A percentile compares a stretch with the other conserved stretches of the same genome.
These are phyloP conservation scores for Podila minutissima DNA, from an alignment of 192 early-diverging fungal genomes.

Conservation along the genomic window DNA sequence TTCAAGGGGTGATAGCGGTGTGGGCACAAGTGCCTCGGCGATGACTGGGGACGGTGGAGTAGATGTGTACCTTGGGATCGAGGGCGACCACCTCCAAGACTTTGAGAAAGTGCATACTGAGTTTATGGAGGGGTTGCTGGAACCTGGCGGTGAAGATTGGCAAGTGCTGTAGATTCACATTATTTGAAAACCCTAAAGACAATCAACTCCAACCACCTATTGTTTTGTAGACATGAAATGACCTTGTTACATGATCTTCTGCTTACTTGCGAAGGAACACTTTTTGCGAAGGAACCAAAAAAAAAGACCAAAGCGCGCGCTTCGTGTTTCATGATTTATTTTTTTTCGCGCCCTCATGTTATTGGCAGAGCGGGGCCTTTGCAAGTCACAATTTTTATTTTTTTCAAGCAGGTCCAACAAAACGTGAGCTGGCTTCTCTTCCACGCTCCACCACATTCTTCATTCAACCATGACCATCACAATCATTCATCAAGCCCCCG, in stretches of 20 bases:
- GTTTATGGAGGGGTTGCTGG: conserved; percentile 45
- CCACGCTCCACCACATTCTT: neutral
- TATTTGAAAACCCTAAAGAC: no score
- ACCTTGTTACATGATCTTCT: neutral
- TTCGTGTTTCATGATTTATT: no score
- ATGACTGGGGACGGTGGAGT: conserved; percentile 10
- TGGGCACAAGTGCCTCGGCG: neutral
- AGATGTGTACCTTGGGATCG: conserved; percentile 43
- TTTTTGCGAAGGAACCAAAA: neutral
- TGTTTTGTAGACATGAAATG: no score
- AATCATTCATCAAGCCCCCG: conserved; percentile 40
- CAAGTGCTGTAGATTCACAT: neutral
- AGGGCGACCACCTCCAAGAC: conserved; percentile 41
- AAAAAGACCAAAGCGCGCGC: neutral
- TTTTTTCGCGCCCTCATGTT: neutral
- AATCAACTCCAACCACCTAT: no score
- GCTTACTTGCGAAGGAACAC: neutral
- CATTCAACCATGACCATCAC: conserved; percentile 40
- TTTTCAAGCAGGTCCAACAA: neutral
- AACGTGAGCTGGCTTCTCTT: neutral
- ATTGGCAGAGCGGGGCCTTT: neutral
- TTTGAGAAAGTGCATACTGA: conserved; percentile 42
- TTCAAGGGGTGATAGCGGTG: neutral
- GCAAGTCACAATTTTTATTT: conserved; percentile 5
- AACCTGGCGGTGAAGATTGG: conserved; percentile 5